Evolutionary conservation across 371 early-diverging fungal genomes (phyloP).

Genomic region (Mucor ambiguus): DNA sequence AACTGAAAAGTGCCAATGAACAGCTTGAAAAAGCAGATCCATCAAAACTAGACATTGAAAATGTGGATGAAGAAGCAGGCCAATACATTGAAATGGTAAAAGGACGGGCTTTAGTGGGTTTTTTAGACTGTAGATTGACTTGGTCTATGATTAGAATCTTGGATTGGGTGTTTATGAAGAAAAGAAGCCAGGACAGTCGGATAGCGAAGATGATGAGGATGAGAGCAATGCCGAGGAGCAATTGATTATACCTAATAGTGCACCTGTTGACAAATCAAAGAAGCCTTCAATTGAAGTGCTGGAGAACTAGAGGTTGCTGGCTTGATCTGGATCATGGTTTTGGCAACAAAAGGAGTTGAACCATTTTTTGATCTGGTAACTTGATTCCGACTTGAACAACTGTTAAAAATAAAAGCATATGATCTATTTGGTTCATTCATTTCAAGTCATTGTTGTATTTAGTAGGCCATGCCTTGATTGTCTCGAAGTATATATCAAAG

Average conservation of each 20-base stretch:
- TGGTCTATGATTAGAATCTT: slow-evolving; percentile 37
- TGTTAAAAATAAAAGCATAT: no score
- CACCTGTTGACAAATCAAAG: slow-evolving; percentile 23
- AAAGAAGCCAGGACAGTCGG: slow-evolving; percentile 29
- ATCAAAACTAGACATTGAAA: slow-evolving; percentile 55
- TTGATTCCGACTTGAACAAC: no score
- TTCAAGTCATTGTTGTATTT: no score
- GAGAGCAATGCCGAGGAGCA: slow-evolving; percentile 39
- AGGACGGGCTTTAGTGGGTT: no score
- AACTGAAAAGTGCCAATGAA: slow-evolving; percentile 59
- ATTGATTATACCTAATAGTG: slow-evolving; percentile 41
- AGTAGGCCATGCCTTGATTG: no score
- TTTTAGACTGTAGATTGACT: not conserved
- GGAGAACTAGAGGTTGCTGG: not conserved
- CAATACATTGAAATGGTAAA: slow-evolving; percentile 70
- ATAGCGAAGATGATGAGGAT: slow-evolving; percentile 34
- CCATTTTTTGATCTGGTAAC: not conserved
- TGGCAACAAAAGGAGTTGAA: not conserved
- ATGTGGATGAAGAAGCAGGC: slow-evolving; percentile 49
- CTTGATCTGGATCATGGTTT: not conserved
- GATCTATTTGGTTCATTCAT: no score
- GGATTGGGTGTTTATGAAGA: slow-evolving; percentile 64
- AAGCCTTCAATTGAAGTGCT: slow-evolving; percentile 22
- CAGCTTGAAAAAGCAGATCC: slow-evolving; percentile 44
- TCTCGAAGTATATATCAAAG: no score